Base-by-base conservation (phyloP, 2,329 filamentous ascomycete species). In the Thelonectria olida region DNA sequence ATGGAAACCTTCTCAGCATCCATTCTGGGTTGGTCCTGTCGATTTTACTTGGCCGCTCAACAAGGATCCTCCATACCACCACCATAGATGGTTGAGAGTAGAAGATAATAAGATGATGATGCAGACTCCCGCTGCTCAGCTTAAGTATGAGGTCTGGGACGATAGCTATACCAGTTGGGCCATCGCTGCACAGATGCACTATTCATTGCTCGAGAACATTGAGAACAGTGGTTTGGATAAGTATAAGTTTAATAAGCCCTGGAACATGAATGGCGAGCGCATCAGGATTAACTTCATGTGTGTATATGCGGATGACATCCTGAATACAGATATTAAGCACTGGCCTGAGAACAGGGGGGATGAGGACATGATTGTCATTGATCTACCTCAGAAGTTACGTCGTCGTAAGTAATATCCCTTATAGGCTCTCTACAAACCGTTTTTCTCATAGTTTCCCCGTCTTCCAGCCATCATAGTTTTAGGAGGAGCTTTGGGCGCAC, bases 201-300 rank as follows among this genome's bases (percentile, higher is more conserved):
- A 66, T 47, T 67, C 66, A 0, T 15, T 67, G 3, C 57, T 67
- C 13, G 66, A 67, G 10, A 67, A 67, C 1, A 66, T 67, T 1
- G 66, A 67, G 27, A 62, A 59, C 8, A 34, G 66, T 9, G 36
- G 54, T 2, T n/a, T 67, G 9, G 47, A 66, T 22, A 13, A 66
- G 1, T 67, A 67, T n/a, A 66, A 36, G 4, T 67, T 67, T 8
- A 42, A 66, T 1, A 68, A 55, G 5, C 50, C 63, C 2, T 67
- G 66, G 66, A 34, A 25, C 5, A 67, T 68, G 65, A 55, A 64
- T 3, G 51, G 45, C 0, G 63, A 67, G 0, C 65, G 66, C 15
- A 67, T 67, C 6, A 31, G 66, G 2, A 67, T 67, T 51, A 67
- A 67, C 4, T 67, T 67, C 8, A 68, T 67, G 60, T 66, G 60